These are phyloP conservation scores for Zangia roseola DNA, from an alignment of 768 basidiomycete genomes.

Conservation along the genomic window DNA sequence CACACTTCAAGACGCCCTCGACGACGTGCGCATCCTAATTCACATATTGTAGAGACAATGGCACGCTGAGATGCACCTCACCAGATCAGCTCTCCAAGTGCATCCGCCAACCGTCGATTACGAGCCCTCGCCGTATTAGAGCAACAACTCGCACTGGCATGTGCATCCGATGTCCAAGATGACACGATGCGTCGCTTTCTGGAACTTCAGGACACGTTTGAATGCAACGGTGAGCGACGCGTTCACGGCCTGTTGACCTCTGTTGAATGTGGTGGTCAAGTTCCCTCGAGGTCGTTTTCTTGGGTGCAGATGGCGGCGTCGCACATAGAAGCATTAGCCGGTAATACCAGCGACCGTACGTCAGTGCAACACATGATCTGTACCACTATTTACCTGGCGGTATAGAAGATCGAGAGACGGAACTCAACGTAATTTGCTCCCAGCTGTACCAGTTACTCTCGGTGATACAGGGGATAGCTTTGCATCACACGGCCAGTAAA, in stretches of 20 bases:
- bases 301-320: constrained; percentile 57
- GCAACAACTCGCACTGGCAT: constrained; percentile 50
- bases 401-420: constrained; percentile 44
- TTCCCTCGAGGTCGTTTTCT: constrained; percentile 61
- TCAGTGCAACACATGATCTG: constrained; percentile 1
- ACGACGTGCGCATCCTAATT: constrained; percentile 51
- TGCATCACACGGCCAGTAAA: constrained; percentile 71
- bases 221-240: constrained; percentile 68
- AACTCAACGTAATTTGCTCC: constrained; percentile 45
- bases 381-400: constrained; percentile 1
- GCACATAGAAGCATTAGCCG: constrained; percentile 49
- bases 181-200: constrained; percentile 55
- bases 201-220: constrained; percentile 73
- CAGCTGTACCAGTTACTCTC: constrained; percentile 61
- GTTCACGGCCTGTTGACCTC: background rate
- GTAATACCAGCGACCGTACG: constrained; percentile 46
- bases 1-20: constrained; percentile 59
- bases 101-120: constrained; percentile 49
- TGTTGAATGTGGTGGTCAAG: constrained; percentile 37
- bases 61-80: constrained; percentile 13
- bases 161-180: constrained; percentile 41
- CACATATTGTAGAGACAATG: background rate
- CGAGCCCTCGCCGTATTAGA: constrained; percentile 58
- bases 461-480: constrained; percentile 72
- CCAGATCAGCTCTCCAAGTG: constrained; percentile 65